phyloP scores from a whole-genome alignment of 495 filamentous ascomycete genomes.

The Lineolata rhizophorae region DNA sequence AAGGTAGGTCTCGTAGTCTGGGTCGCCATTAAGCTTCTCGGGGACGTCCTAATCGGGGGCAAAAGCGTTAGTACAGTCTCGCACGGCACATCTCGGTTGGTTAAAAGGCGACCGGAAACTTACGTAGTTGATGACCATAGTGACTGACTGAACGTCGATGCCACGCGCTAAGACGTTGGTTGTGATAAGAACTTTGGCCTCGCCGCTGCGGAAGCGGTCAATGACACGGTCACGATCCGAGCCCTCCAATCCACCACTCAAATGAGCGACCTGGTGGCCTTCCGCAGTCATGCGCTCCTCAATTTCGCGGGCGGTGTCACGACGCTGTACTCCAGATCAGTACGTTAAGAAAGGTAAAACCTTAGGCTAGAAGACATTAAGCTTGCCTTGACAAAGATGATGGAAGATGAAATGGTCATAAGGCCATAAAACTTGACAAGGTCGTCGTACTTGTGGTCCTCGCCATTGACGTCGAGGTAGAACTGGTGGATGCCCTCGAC shows the following conservation, averaged over 20 bases:
- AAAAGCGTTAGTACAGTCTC: slow-evolving; percentile 5
- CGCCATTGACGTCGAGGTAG: slow-evolving; percentile 70
- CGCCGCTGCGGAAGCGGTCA: slow-evolving; percentile 64
- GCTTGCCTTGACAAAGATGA: slow-evolving; percentile 84
- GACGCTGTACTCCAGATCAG: slow-evolving; percentile 30
- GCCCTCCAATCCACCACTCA: slow-evolving; percentile 74
- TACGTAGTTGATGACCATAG: slow-evolving; percentile 92
- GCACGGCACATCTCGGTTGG: too few species aligned
- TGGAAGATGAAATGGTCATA: slow-evolving; percentile 86
- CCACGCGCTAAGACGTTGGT: slow-evolving; percentile 94
- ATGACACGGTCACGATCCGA: slow-evolving; percentile 65
- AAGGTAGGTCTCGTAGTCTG: slow-evolving; percentile 86
- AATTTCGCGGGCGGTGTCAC: slow-evolving; percentile 60
- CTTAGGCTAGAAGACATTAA: background rate
- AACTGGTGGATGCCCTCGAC: slow-evolving; percentile 94
- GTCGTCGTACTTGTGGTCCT: slow-evolving; percentile 65
- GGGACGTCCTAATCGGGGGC: slow-evolving; percentile 30
- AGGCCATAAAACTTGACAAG: slow-evolving; percentile 84
- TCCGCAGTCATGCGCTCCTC: slow-evolving; percentile 67
- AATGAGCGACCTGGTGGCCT: slow-evolving; percentile 71
- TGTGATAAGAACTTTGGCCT: slow-evolving; percentile 92
- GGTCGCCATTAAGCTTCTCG: slow-evolving; percentile 21
- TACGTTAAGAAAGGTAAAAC: background rate
- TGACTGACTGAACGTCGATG: slow-evolving; percentile 91
- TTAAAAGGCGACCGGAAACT: slow-evolving; percentile 3